Evolutionary conservation across 257 asterid genomes (phyloP).

Genomic region (Primulina eburnea): DNA sequence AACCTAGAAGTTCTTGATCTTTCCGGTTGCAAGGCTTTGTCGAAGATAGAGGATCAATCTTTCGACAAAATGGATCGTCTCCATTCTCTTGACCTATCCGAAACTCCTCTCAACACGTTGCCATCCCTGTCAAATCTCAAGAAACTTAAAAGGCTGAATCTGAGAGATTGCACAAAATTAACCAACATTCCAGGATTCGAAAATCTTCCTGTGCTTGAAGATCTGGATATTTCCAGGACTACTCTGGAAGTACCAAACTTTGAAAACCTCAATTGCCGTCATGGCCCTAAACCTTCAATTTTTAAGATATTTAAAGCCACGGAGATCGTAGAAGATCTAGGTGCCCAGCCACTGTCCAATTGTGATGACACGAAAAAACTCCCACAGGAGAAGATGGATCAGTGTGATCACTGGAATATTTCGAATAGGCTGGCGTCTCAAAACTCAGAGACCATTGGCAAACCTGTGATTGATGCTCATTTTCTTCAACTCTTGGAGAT

Average conservation of each 20-base stretch:
- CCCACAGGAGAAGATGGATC: constrained; percentile 10
- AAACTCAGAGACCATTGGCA: background rate
- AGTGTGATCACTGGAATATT: constrained; percentile 32
- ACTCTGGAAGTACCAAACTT: constrained; percentile 12
- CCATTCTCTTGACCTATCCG: constrained; percentile 30
- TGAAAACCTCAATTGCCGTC: background rate
- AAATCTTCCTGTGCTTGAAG: constrained; percentile 18
- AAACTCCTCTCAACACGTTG: constrained; percentile 14
- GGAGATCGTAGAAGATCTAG: constrained; percentile 4
- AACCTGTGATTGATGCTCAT: constrained; percentile 23
- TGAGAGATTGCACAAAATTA: constrained; percentile 34
- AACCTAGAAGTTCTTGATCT: constrained; percentile 35
- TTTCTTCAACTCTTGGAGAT: constrained; percentile 25
- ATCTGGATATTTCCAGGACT: constrained; percentile 37
- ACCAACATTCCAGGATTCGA: constrained; percentile 29
- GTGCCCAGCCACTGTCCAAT: constrained; percentile 3
- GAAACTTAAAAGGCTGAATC: constrained; percentile 27
- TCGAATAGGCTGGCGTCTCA: constrained; percentile 21
- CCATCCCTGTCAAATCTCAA: constrained; percentile 33
- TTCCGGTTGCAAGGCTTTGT: constrained; percentile 33
- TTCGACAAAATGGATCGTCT: constrained; percentile 28
- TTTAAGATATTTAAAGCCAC: constrained; percentile 6
- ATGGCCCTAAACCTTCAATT: constrained; percentile 24
- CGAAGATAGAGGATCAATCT: constrained; percentile 19
- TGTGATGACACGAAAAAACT: background rate